Percentiles rank a stretch among this genome's conserved stretches.
These are phyloP conservation scores for Fusarium sulawesiense DNA, from an alignment of 2,329 filamentous ascomycete species.

Conservation along the genomic window DNA sequence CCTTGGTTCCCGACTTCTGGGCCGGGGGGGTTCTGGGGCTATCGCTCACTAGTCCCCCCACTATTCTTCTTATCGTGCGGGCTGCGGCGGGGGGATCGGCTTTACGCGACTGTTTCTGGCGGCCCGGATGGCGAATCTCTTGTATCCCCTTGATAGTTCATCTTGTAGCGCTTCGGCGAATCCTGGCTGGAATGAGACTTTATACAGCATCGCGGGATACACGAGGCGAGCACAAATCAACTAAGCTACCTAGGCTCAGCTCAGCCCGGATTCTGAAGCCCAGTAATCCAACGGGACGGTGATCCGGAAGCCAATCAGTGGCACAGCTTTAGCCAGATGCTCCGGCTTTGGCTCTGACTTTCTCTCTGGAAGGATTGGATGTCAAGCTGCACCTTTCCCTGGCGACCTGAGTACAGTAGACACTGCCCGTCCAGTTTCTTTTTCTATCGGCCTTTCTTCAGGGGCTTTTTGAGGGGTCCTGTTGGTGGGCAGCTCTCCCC, in stretches of 20 bases:
- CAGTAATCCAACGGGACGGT: constrained; percentile 34
- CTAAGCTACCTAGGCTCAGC: neutral
- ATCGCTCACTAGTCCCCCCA: constrained; percentile 12
- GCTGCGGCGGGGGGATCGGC: constrained; percentile 30
- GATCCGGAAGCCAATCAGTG: constrained; percentile 33
- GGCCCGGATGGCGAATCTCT: constrained; percentile 22
- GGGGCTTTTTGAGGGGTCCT: constrained; percentile 30
- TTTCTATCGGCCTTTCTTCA: constrained; percentile 10
- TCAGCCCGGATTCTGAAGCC: constrained; percentile 5
- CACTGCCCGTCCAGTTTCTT: neutral
- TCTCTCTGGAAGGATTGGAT: neutral
- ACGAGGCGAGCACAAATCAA: constrained; percentile 25
- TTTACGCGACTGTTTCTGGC: constrained; percentile 18
- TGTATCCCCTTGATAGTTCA: constrained; percentile 20
- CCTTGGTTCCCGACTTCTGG: constrained; percentile 30
- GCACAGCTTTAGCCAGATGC: constrained; percentile 5
- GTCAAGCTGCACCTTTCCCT: neutral
- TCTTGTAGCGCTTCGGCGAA: constrained; percentile 30
- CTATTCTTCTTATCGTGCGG: constrained; percentile 30
- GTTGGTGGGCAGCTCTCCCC: constrained; percentile 25
- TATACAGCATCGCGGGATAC: constrained; percentile 24
- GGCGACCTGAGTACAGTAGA: neutral
- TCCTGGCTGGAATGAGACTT: constrained; percentile 35
- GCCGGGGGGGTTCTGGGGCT: constrained; percentile 3
- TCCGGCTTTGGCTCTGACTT: neutral